phyloP scores from a whole-genome alignment of 2,329 filamentous ascomycete species.

The Curvularia sp. region DNA sequence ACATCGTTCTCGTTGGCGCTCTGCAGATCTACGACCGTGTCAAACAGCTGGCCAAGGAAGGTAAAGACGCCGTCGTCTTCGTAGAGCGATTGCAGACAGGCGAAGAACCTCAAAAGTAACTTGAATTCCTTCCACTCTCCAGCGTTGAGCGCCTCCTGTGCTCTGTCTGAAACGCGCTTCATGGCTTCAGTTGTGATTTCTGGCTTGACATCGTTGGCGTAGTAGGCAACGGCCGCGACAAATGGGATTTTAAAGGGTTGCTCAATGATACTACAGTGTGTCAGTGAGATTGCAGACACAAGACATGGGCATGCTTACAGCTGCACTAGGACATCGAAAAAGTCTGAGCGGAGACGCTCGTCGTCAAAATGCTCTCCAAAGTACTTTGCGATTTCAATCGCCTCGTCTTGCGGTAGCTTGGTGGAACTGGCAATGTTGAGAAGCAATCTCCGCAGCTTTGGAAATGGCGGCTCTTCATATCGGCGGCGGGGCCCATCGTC shows the following conservation, averaged over 20 bases:
- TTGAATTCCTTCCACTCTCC: constrained; percentile 93
- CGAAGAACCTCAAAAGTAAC: constrained; percentile 85
- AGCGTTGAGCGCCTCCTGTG: constrained; percentile 71
- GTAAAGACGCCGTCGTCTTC: constrained; percentile 86
- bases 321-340: constrained; percentile 76
- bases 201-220: constrained; percentile 78
- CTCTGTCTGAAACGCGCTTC: constrained; percentile 64
- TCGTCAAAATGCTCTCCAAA: constrained; percentile 80
- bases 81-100: constrained; percentile 80
- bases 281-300: constrained; percentile 20
- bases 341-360: constrained; percentile 75
- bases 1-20: constrained; percentile 93
- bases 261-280: constrained; percentile 67
- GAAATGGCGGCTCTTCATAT: constrained; percentile 46
- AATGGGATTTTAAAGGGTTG: constrained; percentile 99
- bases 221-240: constrained; percentile 80
- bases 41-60: constrained; percentile 88
- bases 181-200: constrained; percentile 78
- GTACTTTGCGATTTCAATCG: constrained; percentile 60
- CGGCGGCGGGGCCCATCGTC: constrained; percentile 43
- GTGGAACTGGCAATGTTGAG: constrained; percentile 50
- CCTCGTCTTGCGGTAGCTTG: constrained; percentile 48
- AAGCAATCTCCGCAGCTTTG: constrained; percentile 46
- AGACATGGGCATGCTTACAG: constrained; percentile 59
- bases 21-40: constrained; percentile 88